phyloP scores from a whole-genome alignment of 805 yeast genomes.

The Cyberlindnera bimundalis region DNA sequence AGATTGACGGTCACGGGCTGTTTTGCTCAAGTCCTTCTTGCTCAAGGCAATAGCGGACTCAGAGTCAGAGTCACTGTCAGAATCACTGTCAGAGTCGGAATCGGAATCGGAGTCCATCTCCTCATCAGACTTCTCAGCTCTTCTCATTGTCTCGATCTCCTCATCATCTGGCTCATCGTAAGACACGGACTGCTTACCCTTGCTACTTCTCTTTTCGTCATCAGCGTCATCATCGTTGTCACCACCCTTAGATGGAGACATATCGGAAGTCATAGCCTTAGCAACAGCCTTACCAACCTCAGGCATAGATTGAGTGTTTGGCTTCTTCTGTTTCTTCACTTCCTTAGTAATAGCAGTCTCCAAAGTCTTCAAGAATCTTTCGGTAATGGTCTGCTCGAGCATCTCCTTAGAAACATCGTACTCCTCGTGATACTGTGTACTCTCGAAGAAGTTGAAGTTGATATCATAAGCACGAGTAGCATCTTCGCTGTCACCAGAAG shows the following conservation, averaged over 20 bases:
- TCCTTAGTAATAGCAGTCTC: constrained; percentile 77
- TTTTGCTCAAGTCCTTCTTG: constrained; percentile 41
- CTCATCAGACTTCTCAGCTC: constrained; percentile 76
- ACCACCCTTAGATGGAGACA: constrained; percentile 30
- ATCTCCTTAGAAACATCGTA: constrained; percentile 83
- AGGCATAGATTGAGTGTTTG: constrained; percentile 47
- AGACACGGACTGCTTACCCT: constrained; percentile 82
- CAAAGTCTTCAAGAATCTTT: constrained; percentile 62
- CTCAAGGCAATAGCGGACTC: constrained; percentile 26
- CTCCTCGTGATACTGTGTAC: constrained; percentile 76
- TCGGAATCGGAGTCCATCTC: constrained; percentile 43
- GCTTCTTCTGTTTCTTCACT: constrained; percentile 72
- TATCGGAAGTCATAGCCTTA: constrained; percentile 43
- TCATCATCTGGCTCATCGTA: constrained; percentile 96
- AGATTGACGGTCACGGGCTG: constrained; percentile 81
- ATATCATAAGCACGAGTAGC: constrained; percentile 70
- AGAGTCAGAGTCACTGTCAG: constrained; percentile 40
- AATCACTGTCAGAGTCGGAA: constrained; percentile 30
- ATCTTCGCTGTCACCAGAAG: constrained; percentile 60
- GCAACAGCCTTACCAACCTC: constrained; percentile 72
- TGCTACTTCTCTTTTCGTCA: constrained; percentile 55
- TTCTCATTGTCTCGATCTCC: constrained; percentile 84
- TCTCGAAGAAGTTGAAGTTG: constrained; percentile 69
- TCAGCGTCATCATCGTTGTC: constrained; percentile 58
- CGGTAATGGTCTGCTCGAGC: constrained; percentile 64